These are phyloP conservation scores for Blakeslea trispora DNA, from an alignment of 371 early-diverging fungal genomes.

Conservation along the genomic window DNA sequence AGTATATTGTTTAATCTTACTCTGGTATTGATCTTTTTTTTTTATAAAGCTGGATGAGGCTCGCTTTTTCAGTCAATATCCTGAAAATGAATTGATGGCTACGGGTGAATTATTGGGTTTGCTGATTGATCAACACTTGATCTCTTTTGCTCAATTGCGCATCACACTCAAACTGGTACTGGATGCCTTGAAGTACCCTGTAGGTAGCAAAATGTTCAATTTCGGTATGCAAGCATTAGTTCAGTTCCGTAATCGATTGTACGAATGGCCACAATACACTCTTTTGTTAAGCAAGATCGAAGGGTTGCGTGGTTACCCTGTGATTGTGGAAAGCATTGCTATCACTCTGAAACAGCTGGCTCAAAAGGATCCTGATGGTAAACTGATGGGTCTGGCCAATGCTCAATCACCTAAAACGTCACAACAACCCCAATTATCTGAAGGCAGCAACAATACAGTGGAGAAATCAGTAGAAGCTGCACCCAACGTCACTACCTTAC, in stretches of 20 bases:
- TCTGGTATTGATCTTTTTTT: not conserved
- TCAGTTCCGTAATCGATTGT: constrained; percentile 81
- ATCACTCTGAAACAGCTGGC: constrained; percentile 34
- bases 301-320: constrained; percentile 59
- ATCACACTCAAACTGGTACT: constrained; percentile 84
- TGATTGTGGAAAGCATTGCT: constrained; percentile 32
- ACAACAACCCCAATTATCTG: no score
- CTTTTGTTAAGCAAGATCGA: constrained; percentile 77
- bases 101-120: constrained; percentile 89
- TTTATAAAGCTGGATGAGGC: constrained; percentile 81
- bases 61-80: constrained; percentile 91
- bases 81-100: constrained; percentile 84
- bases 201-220: constrained; percentile 80
- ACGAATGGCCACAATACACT: constrained; percentile 92
- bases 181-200: constrained; percentile 79
- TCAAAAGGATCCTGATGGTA: constrained; percentile 32
- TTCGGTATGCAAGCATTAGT: constrained; percentile 89
- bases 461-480: constrained; percentile 12
- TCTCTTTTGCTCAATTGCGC: constrained; percentile 74
- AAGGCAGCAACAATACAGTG: constrained; percentile 41
- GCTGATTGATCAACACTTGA: constrained; percentile 82
- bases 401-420: constrained; percentile 9
- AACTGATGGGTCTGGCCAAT: constrained; percentile 10
- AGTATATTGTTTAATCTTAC: no score
- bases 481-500: constrained; percentile 24